Evolutionary conservation across 805 yeast species (phyloP), one percentile per base, ranked within the genome.

Genomic region (Candida loeiensis): DNA sequence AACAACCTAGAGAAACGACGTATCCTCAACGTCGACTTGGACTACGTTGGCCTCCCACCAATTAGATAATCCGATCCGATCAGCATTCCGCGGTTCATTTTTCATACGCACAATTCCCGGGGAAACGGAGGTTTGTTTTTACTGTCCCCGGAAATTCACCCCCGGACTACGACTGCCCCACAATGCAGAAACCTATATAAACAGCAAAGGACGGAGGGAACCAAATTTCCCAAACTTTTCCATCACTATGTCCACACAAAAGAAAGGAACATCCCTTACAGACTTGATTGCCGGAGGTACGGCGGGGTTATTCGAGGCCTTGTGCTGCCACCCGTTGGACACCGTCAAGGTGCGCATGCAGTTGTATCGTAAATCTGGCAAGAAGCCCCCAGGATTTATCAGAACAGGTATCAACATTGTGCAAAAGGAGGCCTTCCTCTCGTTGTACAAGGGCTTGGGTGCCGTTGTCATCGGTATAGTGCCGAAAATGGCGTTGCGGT

Each of bases 271-370:
- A 41, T 58, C 70, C 28, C 76, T 80, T 9, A 74, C 82, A 41
- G 89, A 84, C 55, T 72, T 85, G 50, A 72, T 87, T 36, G 93
- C 97, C 24, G 99, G 99, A 53, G 99, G 99, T 55, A 80, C 91
- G 6, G 99, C 99, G 11, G 99, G 99, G 44, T 72, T 91, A 45
- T 87, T 90, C 59, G 99, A 91, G 72, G 99, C 98, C n/a, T 73
- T 93, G 47, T 81, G 91, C 62, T 91, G 99, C 63, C 99, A 91
- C 64, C 98, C 98, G n/a, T 76, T 91, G 53, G 99, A 91, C 61
- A 91, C 99, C 29, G 86, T 91, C 61, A 91, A 91, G 66, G 99
- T 91, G 46, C 80, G 98, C 59, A 91, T 91, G 98, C 98, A 91
- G 64, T 75, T 91, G 54, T 82, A 84, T 59, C 78, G 79, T 56